A percentile compares a stretch with the other conserved stretches of the same genome.
Evolutionary conservation across 2,329 filamentous ascomycete species (phyloP).

Genomic region (Diplodia corticola): DNA sequence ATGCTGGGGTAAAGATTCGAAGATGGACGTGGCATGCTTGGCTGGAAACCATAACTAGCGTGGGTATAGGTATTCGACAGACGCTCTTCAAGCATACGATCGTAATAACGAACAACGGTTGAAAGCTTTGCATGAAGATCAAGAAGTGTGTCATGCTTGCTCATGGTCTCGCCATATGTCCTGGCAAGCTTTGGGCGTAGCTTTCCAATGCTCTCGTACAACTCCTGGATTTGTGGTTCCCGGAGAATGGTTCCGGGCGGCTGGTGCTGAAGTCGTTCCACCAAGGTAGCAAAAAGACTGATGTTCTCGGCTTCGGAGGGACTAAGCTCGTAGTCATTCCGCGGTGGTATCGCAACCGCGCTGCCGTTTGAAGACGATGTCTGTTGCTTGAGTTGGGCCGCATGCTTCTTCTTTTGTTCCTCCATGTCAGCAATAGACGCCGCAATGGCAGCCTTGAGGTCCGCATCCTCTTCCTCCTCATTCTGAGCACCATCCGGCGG

Average conservation of each 20-base stretch:
- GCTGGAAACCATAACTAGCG: slow-evolving; percentile 43
- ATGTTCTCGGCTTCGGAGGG: slow-evolving; percentile 96
- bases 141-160: slow-evolving; percentile 94
- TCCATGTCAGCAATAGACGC: slow-evolving; percentile 97
- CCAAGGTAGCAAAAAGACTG: slow-evolving; percentile 89
- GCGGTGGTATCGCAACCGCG: slow-evolving; percentile 61
- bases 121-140: slow-evolving; percentile 94
- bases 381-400: slow-evolving; percentile 81
- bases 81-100: slow-evolving; percentile 95
- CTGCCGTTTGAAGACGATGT: slow-evolving; percentile 56
- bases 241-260: slow-evolving; percentile 93
- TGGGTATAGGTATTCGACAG: slow-evolving; percentile 89
- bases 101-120: slow-evolving; percentile 95
- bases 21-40: slow-evolving; percentile 39
- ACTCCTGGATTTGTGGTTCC: slow-evolving; percentile 95
- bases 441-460: slow-evolving; percentile 91
- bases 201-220: slow-evolving; percentile 96
- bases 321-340: slow-evolving; percentile 92
- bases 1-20: slow-evolving; percentile 72
- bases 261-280: slow-evolving; percentile 92
- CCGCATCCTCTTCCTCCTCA: slow-evolving; percentile 85
- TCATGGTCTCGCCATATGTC: slow-evolving; percentile 98
- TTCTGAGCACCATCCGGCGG: slow-evolving; percentile 38
- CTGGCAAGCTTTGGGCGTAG: slow-evolving; percentile 89
- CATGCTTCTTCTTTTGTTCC: slow-evolving; percentile 90